A percentile compares a stretch with the other conserved stretches of the same genome.
Evolutionary conservation across 768 basidiomycete genomes (phyloP).

Genomic region (Serendipita sp.): DNA sequence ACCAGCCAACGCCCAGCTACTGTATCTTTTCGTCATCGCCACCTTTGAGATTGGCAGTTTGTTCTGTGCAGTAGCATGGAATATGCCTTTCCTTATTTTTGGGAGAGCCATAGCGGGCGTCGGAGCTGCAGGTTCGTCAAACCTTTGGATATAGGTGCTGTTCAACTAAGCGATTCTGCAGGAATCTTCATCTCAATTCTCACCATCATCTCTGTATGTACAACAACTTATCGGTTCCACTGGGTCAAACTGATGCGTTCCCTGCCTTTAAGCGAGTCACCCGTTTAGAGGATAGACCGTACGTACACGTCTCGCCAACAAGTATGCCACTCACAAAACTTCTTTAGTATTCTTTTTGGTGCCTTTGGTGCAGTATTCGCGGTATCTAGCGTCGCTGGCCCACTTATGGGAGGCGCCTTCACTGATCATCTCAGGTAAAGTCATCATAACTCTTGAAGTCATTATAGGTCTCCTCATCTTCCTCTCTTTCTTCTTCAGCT

Average conservation of each 20-base stretch:
- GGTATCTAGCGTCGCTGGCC: conserved; percentile 9
- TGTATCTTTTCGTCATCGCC: conserved; percentile 10
- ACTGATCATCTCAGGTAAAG: conserved; percentile 13
- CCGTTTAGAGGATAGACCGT: conserved; percentile 18
- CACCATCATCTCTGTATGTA: conserved; percentile 11
- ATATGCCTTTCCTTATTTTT: conserved; percentile 20
- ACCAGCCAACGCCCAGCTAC: not conserved
- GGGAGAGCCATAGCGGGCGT: conserved; percentile 32
- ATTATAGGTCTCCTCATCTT: too few relatives aligned
- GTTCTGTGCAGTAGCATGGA: conserved; percentile 14
- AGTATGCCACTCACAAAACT: not conserved
- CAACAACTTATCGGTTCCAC: too few relatives aligned
- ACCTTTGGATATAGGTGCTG: conserved; percentile 12
- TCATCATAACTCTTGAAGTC: too few relatives aligned
- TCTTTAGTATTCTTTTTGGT: conserved; percentile 20
- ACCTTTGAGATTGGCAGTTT: conserved; percentile 29
- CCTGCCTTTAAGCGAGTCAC: conserved; percentile 11
- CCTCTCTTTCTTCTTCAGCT: conserved; percentile 8
- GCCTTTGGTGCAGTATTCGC: conserved; percentile 25
- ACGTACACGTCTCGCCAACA: not conserved
- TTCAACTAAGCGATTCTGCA: conserved; percentile 12
- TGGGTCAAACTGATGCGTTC: not conserved
- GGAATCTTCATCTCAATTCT: conserved; percentile 16
- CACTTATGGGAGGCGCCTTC: conserved; percentile 18
- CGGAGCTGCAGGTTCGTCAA: conserved; percentile 19